Conservation (phyloP, 202 grass and related monocot genomes). For the Musa balbisiana region DNA sequence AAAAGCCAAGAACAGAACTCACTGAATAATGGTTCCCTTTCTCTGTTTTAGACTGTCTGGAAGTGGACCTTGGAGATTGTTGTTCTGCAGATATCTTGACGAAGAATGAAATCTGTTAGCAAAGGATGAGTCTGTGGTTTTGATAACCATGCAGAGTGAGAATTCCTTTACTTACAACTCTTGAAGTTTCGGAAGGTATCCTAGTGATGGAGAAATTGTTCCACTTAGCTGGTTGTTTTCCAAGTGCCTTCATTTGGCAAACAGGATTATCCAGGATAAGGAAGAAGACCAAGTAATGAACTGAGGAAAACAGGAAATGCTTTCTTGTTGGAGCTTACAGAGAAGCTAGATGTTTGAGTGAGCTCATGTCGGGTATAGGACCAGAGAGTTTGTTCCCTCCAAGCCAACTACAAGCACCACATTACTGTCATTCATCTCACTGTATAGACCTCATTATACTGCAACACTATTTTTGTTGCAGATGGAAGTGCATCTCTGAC, state of each 20-base stretch:
- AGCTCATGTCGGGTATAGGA: constrained; percentile 51
- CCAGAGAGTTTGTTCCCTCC: constrained; percentile 52
- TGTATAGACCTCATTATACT: too few species aligned
- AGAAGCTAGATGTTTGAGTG: constrained; percentile 41
- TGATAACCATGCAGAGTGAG: background rate
- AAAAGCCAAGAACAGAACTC: constrained; percentile 21
- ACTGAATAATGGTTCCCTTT: constrained; percentile 40
- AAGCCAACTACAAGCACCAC: constrained; percentile 59
- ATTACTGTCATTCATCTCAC: too few species aligned
- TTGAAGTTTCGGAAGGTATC: constrained; percentile 39
- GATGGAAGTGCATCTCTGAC: too few species aligned
- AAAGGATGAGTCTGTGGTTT: background rate
- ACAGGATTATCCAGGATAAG: background rate
- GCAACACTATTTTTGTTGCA: too few species aligned
- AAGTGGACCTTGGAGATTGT: constrained; percentile 42
- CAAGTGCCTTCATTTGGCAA: constrained; percentile 56
- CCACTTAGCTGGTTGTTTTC: constrained; percentile 57
- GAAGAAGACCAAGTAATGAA: constrained; percentile 3
- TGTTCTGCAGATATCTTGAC: constrained; percentile 60
- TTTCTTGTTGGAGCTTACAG: constrained; percentile 45
- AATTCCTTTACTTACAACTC: constrained; percentile 44
- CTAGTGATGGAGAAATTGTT: constrained; percentile 43
- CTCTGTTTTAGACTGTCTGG: constrained; percentile 49
- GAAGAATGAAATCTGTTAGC: background rate
- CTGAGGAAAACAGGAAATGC: background rate